A percentile compares a stretch with the other conserved stretches of the same genome.
These are phyloP conservation scores for Pseudogymnoascus sp. DNA, from an alignment of 2,329 filamentous ascomycete species.

Conservation along the genomic window DNA sequence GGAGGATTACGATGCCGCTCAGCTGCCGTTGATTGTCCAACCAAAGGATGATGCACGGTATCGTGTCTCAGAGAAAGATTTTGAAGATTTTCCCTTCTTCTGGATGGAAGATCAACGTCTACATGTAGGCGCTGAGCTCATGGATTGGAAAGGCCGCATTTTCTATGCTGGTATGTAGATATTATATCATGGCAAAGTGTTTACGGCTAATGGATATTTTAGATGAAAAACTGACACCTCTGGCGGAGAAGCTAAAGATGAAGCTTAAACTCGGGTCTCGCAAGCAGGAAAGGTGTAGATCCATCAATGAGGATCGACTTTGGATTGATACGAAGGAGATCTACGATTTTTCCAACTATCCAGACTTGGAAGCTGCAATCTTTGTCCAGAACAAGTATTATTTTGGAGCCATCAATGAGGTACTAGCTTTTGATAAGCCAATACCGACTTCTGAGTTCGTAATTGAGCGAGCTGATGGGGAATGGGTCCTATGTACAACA, in stretches of 20 bases:
- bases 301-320: background rate
- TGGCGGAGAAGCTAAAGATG: background rate
- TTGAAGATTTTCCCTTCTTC: background rate
- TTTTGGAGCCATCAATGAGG: background rate
- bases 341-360: conserved; percentile 5
- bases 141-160: background rate
- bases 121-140: background rate
- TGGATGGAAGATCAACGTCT: background rate
- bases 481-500: background rate
- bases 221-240: background rate
- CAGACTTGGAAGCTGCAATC: background rate
- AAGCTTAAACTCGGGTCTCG: background rate
- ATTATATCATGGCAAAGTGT: background rate
- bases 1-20: background rate
- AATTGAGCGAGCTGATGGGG: background rate
- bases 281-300: background rate
- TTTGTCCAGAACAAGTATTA: conserved; percentile 7
- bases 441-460: conserved; percentile 1
- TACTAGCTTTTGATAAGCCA: background rate
- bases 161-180: background rate
- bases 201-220: background rate
- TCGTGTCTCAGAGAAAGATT: background rate
- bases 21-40: background rate
- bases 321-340: background rate
- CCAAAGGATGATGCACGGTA: background rate